Conservation (phyloP, 2,329 filamentous ascomycete genomes). For the Fonsecaea nubica region DNA sequence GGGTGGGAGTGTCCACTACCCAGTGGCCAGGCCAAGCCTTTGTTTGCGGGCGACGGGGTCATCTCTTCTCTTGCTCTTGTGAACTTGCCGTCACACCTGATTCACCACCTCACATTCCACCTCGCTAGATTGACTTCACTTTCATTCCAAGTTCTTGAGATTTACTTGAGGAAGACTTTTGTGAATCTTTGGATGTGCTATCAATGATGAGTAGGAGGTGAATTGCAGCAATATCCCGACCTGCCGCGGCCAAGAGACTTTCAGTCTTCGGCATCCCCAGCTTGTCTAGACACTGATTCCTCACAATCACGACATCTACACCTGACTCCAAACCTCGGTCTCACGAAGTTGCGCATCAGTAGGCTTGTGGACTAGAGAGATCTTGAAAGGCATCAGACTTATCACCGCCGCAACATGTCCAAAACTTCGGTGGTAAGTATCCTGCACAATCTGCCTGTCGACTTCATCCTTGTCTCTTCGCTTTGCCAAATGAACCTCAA, state of each 20-base stretch:
- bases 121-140: neutral
- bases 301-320: neutral
- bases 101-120: constrained; percentile 30
- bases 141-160: neutral
- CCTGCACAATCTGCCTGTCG: neutral
- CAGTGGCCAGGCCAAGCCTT: constrained; percentile 31
- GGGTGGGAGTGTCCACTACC: neutral
- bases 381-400: neutral
- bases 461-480: neutral
- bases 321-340: neutral
- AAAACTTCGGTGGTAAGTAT: constrained; percentile 38
- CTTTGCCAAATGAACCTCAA: neutral
- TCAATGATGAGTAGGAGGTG: neutral
- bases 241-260: neutral
- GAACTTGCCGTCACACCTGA: constrained; percentile 28
- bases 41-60: constrained; percentile 33
- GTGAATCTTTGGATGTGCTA: neutral
- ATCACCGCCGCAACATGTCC: constrained; percentile 33
- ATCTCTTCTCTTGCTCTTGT: constrained; percentile 25
- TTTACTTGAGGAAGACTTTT: neutral
- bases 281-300: neutral
- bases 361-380: constrained; percentile 2
- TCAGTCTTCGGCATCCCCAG: neutral
- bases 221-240: neutral
- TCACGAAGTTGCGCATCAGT: neutral